Evolutionary conservation across 805 yeast genomes (phyloP).

Genomic region (Candida glaebosa): DNA sequence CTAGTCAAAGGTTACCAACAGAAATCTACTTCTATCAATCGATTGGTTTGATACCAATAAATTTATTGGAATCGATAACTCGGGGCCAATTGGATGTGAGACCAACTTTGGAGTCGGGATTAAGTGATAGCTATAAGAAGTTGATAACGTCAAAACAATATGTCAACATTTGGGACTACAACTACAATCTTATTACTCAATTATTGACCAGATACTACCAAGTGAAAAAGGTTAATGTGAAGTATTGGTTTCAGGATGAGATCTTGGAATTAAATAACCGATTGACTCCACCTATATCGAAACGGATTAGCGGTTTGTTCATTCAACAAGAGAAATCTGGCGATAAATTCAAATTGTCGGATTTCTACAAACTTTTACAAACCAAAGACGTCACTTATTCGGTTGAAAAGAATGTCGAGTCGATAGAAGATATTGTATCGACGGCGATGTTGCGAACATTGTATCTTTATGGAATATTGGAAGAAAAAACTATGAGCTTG

Average conservation of each 20-base stretch:
- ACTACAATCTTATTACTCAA: conserved; percentile 65
- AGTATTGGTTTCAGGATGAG: conserved; percentile 52
- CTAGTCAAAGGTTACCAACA: conserved; percentile 82
- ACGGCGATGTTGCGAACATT: conserved; percentile 55
- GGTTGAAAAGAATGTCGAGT: conserved; percentile 27
- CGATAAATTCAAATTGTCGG: conserved; percentile 20
- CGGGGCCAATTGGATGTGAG: conserved; percentile 61
- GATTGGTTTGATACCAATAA: conserved; percentile 65
- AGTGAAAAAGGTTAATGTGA: conserved; percentile 56
- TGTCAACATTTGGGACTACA: conserved; percentile 53
- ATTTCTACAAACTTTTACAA: conserved; percentile 18
- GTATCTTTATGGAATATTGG: conserved; percentile 48
- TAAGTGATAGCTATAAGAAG: conserved; percentile 53
- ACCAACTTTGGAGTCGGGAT: conserved; percentile 64
- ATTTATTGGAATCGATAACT: conserved; percentile 62
- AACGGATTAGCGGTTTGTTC: conserved; percentile 26
- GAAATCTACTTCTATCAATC: conserved; percentile 82
- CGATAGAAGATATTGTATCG: conserved; percentile 52
- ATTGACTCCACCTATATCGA: conserved; percentile 50
- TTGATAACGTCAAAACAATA: conserved; percentile 46
- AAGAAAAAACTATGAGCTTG: conserved; percentile 37
- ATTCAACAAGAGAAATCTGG: conserved; percentile 11
- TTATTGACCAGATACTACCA: conserved; percentile 83
- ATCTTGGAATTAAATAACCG: conserved; percentile 47
- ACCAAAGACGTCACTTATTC: conserved; percentile 17